Conservation (phyloP, 192 early-diverging fungal species). For the Coemansia sp. region DNA sequence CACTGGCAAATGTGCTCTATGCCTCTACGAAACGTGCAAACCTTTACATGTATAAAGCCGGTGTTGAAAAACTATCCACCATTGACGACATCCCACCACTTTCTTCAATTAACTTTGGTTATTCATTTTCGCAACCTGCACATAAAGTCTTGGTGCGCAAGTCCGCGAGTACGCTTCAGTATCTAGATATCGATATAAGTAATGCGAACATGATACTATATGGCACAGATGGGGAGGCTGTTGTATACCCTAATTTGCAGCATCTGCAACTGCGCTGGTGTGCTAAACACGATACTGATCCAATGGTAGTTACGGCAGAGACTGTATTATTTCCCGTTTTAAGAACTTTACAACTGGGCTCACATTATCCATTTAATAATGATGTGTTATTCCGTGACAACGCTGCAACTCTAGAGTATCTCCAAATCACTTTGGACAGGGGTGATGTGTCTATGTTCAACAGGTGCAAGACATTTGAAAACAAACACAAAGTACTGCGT, state of each 20-base stretch:
- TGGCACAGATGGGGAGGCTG: background rate
- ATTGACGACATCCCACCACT: background rate
- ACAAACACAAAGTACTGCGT: background rate
- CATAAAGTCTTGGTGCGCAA: background rate
- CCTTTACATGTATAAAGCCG: too few species aligned
- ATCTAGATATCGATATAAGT: background rate
- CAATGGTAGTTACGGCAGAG: background rate
- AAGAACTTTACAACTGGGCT: background rate
- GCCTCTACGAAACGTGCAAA: too few species aligned
- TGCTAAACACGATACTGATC: too few species aligned
- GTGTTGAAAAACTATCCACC: background rate
- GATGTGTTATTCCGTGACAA: slow-evolving; percentile 14
- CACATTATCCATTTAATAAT: background rate
- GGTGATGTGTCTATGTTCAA: background rate
- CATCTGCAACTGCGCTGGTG: background rate
- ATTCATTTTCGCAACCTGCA: background rate
- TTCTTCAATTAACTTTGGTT: background rate
- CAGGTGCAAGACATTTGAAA: background rate
- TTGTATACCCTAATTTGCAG: background rate
- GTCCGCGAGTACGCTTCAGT: background rate
- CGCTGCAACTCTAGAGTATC: background rate
- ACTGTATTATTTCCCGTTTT: background rate
- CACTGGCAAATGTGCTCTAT: too few species aligned
- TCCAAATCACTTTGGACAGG: background rate
- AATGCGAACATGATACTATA: background rate